Conservation (phyloP, 331 rosid species). For the Pyrus hybrid region DNA sequence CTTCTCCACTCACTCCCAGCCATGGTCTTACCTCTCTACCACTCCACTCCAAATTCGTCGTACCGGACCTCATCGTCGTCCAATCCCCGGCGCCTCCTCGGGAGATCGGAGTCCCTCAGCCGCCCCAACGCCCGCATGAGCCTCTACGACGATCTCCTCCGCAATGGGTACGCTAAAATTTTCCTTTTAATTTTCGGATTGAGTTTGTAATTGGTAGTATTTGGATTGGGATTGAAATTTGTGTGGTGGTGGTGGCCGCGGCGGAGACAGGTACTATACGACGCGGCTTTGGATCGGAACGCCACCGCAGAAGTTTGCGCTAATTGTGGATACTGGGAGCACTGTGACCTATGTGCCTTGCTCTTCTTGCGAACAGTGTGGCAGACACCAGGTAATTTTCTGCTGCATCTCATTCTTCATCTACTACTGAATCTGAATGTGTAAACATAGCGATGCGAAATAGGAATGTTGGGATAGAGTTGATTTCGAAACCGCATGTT, state of each 20-base stretch:
- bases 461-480: not conserved
- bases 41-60: conserved; percentile 38
- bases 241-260: not conserved
- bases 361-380: conserved; percentile 72
- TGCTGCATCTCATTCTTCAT: not conserved
- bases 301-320: conserved; percentile 79
- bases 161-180: conserved; percentile 42
- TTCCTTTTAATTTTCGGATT: not conserved
- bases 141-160: conserved; percentile 88
- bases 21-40: conserved; percentile 69
- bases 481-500: not conserved
- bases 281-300: conserved; percentile 92
- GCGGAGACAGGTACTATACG: conserved; percentile 50
- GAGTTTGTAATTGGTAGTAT: not conserved
- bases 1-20: conserved; percentile 34
- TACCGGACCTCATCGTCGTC: conserved; percentile 8
- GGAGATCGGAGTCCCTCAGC: conserved; percentile 30
- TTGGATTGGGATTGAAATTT: not conserved
- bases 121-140: conserved; percentile 84
- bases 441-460: not conserved
- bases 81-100: conserved; percentile 56
- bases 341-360: conserved; percentile 92
- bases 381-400: conserved; percentile 64
- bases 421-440: not conserved
- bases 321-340: conserved; percentile 56